Conservation (phyloP, 192 early-diverging fungal species). For the Mortierella antarctica region DNA sequence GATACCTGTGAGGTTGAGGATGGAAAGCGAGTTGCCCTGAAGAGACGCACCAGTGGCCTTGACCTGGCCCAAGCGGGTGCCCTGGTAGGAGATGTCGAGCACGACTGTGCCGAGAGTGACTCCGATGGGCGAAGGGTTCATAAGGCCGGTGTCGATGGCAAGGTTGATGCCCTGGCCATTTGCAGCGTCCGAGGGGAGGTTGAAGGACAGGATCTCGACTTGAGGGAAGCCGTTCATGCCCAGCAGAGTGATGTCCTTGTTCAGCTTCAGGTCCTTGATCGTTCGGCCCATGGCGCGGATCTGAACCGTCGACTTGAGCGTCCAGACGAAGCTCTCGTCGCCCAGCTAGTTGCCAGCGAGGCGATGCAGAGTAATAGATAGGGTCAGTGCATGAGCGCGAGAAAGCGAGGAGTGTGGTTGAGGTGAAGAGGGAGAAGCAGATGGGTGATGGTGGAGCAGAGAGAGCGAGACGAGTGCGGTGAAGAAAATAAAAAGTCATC, state of each 20-base stretch:
- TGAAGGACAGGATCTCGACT: constrained; percentile 62
- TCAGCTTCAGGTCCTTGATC: neutral
- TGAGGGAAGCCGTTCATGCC: constrained; percentile 68
- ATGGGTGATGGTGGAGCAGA: too few relatives aligned
- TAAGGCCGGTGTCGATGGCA: constrained; percentile 61
- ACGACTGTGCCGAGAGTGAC: constrained; percentile 66
- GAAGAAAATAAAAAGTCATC: too few relatives aligned
- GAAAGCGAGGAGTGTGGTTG: too few relatives aligned
- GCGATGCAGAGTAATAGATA: too few relatives aligned
- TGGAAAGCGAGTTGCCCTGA: constrained; percentile 42
- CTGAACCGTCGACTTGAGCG: neutral
- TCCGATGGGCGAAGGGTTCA: constrained; percentile 66
- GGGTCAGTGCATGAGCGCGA: too few relatives aligned
- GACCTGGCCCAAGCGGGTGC: constrained; percentile 62
- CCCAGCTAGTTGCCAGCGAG: too few relatives aligned
- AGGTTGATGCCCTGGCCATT: constrained; percentile 67
- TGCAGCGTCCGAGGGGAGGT: constrained; percentile 62
- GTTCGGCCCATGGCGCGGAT: too few relatives aligned
- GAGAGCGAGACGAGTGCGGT: too few relatives aligned
- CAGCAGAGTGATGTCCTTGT: neutral
- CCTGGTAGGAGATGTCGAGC: constrained; percentile 59
- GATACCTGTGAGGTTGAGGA: constrained; percentile 61
- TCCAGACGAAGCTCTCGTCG: too few relatives aligned
- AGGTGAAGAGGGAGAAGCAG: too few relatives aligned
- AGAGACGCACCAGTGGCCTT: constrained; percentile 56